Conservation (phyloP, 345 rosid species). For the Melaleuca quinquenervia region DNA sequence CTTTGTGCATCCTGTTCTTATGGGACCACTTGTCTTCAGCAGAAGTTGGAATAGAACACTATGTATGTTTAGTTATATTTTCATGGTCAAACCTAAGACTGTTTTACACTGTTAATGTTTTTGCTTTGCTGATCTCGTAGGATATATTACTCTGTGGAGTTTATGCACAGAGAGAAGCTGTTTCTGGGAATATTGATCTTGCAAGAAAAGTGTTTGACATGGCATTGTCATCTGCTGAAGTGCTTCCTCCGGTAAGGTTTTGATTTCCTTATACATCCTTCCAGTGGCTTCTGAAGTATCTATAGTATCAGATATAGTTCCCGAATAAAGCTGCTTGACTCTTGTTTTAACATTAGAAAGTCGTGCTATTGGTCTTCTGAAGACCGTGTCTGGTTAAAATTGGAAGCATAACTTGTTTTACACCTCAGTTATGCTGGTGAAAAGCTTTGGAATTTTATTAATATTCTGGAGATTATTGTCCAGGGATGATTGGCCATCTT, state of each 20-base stretch:
- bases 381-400: not conserved
- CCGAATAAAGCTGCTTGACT: not conserved
- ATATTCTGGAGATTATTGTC: not conserved
- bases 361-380: not conserved
- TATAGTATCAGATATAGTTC: not conserved
- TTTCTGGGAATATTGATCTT: slow-evolving; percentile 64
- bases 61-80: not conserved
- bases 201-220: slow-evolving; percentile 92
- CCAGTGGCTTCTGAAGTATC: not conserved
- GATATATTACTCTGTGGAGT: slow-evolving; percentile 92
- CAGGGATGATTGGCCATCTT: not conserved
- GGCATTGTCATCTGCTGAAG: slow-evolving; percentile 79
- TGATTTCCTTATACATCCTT: not conserved
- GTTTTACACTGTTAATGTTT: not conserved
- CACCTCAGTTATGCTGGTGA: not conserved
- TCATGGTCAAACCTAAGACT: not conserved
- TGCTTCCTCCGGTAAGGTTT: slow-evolving; percentile 51
- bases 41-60: not conserved
- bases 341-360: not conserved
- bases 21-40: not conserved
- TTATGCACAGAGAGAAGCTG: slow-evolving; percentile 88
- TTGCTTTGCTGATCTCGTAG: slow-evolving; percentile 21
- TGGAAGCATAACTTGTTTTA: not conserved
- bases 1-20: not conserved
- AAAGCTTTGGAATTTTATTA: not conserved